A percentile compares a stretch with the other conserved stretches of the same genome.
Evolutionary conservation across 2,329 filamentous ascomycete genomes (phyloP).

Genomic region (Rhytidhysteron rufulum): DNA sequence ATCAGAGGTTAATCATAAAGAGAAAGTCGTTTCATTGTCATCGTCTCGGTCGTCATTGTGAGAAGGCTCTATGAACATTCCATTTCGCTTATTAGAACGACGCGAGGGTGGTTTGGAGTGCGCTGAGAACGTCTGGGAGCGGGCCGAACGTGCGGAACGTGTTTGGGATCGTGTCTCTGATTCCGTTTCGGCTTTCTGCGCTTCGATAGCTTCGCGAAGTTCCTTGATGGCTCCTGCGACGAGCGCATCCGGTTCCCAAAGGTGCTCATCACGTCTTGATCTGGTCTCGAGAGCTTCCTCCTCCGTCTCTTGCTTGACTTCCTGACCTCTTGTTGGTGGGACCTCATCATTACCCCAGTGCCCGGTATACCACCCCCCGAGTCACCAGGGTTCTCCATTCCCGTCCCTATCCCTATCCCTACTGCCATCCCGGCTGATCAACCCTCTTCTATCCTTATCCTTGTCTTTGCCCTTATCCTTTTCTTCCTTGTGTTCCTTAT

Average conservation of each 20-base stretch:
- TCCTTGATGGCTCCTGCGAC: neutral
- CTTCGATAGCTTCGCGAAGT: neutral
- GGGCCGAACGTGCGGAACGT: no score
- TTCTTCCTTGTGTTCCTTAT: slow-evolving; percentile 22
- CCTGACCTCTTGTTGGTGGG: no score
- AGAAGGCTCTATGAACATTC: neutral
- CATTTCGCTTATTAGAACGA: neutral
- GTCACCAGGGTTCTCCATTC: slow-evolving; percentile 2
- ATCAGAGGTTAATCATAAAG: neutral
- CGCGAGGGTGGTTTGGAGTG: no score
- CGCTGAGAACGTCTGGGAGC: no score
- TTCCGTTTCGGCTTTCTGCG: neutral
- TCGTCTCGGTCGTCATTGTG: neutral
- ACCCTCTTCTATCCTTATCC: slow-evolving; percentile 12
- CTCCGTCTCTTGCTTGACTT: neutral
- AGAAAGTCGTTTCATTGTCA: neutral
- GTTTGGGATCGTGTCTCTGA: neutral
- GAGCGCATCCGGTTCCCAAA: no score
- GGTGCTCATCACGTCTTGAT: no score
- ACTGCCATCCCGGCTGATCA: slow-evolving; percentile 13
- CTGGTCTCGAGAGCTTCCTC: no score
- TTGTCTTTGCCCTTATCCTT: slow-evolving; percentile 16
- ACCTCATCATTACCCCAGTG: neutral
- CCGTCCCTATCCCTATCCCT: slow-evolving; percentile 9
- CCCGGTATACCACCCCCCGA: slow-evolving; percentile 1